phyloP scores from a whole-genome alignment of 148 eudicot genomes.

The Silene uniflora region DNA sequence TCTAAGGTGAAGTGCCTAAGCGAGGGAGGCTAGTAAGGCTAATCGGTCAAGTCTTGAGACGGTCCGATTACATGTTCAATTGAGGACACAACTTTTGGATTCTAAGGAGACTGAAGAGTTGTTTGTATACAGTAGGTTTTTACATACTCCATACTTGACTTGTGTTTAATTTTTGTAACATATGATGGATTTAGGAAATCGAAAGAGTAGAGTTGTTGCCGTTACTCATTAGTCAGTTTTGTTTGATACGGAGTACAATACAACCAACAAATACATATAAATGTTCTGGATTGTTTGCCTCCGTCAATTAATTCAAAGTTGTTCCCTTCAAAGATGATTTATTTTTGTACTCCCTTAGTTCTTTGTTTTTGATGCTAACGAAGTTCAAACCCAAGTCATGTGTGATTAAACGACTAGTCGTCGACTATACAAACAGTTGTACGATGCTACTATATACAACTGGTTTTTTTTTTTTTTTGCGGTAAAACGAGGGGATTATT shows the following conservation, averaged over 20 bases:
- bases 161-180: neutral
- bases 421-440: too few species aligned
- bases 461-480: too few species aligned
- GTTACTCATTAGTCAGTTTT: neutral
- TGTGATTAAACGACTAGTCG: too few species aligned
- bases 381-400: too few species aligned
- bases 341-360: too few species aligned
- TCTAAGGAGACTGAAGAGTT: neutral
- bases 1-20: neutral
- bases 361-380: too few species aligned
- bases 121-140: neutral
- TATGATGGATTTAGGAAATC: neutral
- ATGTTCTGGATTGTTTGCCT: too few species aligned
- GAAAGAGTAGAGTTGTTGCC: neutral
- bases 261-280: neutral
- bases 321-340: too few species aligned
- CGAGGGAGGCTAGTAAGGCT: neutral
- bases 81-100: neutral
- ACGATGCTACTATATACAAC: too few species aligned
- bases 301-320: too few species aligned
- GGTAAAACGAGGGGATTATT: too few species aligned
- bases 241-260: neutral
- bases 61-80: neutral
- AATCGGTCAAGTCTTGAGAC: neutral
- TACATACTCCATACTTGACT: neutral